Conservation (phyloP, 805 yeast genomes). For the Teunomyces funiuensis region DNA sequence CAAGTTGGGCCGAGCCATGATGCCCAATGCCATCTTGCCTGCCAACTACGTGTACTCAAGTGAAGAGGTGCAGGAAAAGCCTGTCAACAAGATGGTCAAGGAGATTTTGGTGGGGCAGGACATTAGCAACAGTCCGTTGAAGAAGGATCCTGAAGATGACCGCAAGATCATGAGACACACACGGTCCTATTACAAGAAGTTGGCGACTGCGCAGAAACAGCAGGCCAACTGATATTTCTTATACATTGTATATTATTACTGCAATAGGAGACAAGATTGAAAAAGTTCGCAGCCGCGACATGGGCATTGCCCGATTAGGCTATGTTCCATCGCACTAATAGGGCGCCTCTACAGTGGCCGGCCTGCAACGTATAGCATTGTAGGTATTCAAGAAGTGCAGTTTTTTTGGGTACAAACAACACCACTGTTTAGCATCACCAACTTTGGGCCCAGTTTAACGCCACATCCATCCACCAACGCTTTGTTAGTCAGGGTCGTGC, state of each 20-base stretch:
- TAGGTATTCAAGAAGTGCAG: too few relatives aligned
- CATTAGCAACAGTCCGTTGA: slow-evolving; percentile 18
- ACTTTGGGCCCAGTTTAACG: too few relatives aligned
- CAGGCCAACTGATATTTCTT: not conserved
- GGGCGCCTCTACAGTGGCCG: too few relatives aligned
- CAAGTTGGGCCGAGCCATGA: slow-evolving; percentile 59
- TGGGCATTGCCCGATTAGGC: not conserved
- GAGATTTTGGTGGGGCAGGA: slow-evolving; percentile 21
- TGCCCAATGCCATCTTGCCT: slow-evolving; percentile 50
- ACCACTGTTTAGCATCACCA: too few relatives aligned
- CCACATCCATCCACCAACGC: too few relatives aligned
- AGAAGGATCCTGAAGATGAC: slow-evolving; percentile 29
- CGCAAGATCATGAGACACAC: slow-evolving; percentile 36
- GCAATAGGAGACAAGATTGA: not conserved
- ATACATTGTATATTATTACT: not conserved
- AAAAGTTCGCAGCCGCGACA: not conserved
- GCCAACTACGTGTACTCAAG: slow-evolving; percentile 32
- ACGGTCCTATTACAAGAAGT: slow-evolving; percentile 36
- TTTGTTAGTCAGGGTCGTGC: too few relatives aligned
- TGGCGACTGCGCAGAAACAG: slow-evolving; percentile 7
- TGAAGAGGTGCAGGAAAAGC: slow-evolving; percentile 9
- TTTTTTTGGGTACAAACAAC: too few relatives aligned
- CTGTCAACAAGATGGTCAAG: slow-evolving; percentile 33
- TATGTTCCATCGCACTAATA: not conserved
- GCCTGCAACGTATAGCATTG: not conserved